Conservation (phyloP, 2,329 filamentous ascomycete species). For the Fulvia fulva region DNA sequence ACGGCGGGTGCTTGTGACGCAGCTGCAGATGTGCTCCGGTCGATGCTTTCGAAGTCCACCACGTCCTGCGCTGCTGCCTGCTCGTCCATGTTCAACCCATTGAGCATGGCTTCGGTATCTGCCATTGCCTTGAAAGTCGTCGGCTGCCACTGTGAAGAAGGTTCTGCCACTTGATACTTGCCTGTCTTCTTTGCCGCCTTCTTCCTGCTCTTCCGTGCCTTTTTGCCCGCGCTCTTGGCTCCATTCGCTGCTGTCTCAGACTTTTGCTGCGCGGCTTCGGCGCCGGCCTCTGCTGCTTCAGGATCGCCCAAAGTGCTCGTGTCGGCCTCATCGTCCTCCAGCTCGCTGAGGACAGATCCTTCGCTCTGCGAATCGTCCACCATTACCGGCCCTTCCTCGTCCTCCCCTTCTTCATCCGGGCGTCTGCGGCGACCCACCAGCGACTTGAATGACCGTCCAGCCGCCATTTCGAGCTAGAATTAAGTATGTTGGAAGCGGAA, state of each 20-base stretch:
- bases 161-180: slow-evolving; percentile 31
- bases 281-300: slow-evolving; percentile 21
- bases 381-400: slow-evolving; percentile 53
- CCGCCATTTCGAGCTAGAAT: slow-evolving; percentile 41
- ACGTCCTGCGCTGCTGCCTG: slow-evolving; percentile 35
- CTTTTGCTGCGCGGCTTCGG: slow-evolving; percentile 29
- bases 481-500: slow-evolving; percentile 7
- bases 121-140: slow-evolving; percentile 42
- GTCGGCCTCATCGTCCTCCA: slow-evolving; percentile 50
- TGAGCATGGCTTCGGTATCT: slow-evolving; percentile 60
- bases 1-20: slow-evolving; percentile 20
- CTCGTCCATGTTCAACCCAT: slow-evolving; percentile 51
- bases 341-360: slow-evolving; percentile 54
- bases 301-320: slow-evolving; percentile 24
- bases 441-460: slow-evolving; percentile 57
- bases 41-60: slow-evolving; percentile 51
- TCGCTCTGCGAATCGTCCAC: slow-evolving; percentile 63
- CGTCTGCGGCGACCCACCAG: slow-evolving; percentile 64
- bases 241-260: slow-evolving; percentile 19
- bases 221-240: slow-evolving; percentile 30
- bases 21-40: slow-evolving; percentile 33
- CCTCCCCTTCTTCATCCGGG: slow-evolving; percentile 67
- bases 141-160: slow-evolving; percentile 12
- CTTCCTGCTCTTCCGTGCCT: slow-evolving; percentile 32
- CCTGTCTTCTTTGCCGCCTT: slow-evolving; percentile 26